Base-by-base conservation (phyloP, 2,329 filamentous ascomycete genomes). In the Corniculantispora saksenae region DNA sequence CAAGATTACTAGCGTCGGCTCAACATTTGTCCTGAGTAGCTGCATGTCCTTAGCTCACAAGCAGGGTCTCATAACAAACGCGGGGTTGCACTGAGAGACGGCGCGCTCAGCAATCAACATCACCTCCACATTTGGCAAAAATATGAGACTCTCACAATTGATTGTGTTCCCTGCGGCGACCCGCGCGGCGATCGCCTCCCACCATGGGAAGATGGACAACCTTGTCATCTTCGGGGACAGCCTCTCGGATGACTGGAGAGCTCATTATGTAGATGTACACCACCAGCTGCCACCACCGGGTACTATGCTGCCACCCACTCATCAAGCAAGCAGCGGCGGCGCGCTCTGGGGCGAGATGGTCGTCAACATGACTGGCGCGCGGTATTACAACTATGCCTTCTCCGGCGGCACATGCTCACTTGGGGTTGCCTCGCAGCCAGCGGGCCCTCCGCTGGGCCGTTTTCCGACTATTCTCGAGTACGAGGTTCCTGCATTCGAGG, bases 201-300 rank as follows among this genome's bases (percentile, higher is more conserved):
- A 23, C n/a, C 35, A 27, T 40, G 9, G 58, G 15, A 9, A 17
- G 10, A 63, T 92, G 72, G 82, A 86, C 32, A 89, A 86, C 58
- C 74, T 92, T 45, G 84, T 92, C 47, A 83, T 87, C 0, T 93
- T 93, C 72, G 90, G 91, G 15, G 89, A 93, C 75, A 92, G 89
- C 75, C 93, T 90, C 72, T 92, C 90, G 1, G 91, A 94, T 72
- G 89, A 93, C 70, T 86, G 84, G 17, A 85, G 91, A 10, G 73
- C 91, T 12, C 72, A 72, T 10, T 93, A 91, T 72, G 90, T 93
- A 72, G 77, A 79, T 65, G 79, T 90, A 69, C 80, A 86, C 69
- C 86, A 86, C 51, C 77, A 79, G 6, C 80, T 86, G 1, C 91
- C 91, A 1, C 89, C 91, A 0, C 77, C 86, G 1, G 91, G 90